Base-by-base conservation (phyloP, 1,139 yeast genomes). In the Saccharomycopsis hybrid region DNA sequence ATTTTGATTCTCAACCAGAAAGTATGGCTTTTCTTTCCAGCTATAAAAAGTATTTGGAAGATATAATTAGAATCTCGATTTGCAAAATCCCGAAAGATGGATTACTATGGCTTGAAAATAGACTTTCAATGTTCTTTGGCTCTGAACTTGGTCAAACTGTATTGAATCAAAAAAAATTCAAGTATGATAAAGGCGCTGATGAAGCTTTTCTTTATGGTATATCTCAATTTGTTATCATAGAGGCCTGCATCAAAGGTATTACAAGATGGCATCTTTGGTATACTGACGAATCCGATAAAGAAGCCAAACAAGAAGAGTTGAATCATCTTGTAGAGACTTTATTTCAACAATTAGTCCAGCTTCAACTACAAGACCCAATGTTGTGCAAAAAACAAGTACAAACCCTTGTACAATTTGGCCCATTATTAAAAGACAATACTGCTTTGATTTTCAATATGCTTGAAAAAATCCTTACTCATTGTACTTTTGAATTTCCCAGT, bases 231-330 rank as follows among this genome's bases (percentile, higher is more conserved):
- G 83, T 82, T 62, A 79, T 89, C 30, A 87, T 89, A 39, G 98
- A 92, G 65, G 85, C 95, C 41, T 84, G 95, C 57, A 78, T 92
- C 32, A 77, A 96, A 55, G 98, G 98, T 39, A 84, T 94, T 38
- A 81, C 94, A n/a, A 77, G 99, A 60, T 92, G 98, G 97, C 81
- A 89, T 60, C 83, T 89, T 31, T 90, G 97, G 96, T 89, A 88
- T 61, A 71, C 70, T 3, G 61, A 63, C 44, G 73, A 71, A 28
- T 32, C 32, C 5, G 51, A 47, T 29, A 79, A 79, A 57, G 79
- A 78, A 38, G 72, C 70, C 18, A 76, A 78, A 38, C 74, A 81
- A 53, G 76, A 70, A 45, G 69, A 76, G 29, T 72, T 92, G 44
- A 73, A 83, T 54, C 70, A 71, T 8, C 75, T 84, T 54, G 83